phyloP scores from a whole-genome alignment of 768 basidiomycete genomes.

The Mycena sanguinolenta region DNA sequence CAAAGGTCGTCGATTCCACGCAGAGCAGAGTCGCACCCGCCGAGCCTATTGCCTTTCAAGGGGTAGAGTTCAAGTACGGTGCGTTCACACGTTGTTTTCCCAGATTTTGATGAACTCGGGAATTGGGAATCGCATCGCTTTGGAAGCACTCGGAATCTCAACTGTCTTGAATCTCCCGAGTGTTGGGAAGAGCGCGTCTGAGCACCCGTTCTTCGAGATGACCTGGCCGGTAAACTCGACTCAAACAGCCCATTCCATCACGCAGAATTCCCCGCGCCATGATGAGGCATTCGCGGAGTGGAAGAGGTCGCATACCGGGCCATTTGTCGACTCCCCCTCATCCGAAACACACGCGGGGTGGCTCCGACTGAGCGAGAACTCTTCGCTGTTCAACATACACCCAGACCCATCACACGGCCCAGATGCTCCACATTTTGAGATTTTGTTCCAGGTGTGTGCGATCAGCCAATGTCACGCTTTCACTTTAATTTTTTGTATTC shows the following conservation, averaged over 20 bases:
- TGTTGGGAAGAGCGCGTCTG: slow-evolving; percentile 33
- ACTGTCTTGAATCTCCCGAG: too few relatives aligned
- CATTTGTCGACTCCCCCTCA: slow-evolving; percentile 25
- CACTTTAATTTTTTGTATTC: too few relatives aligned
- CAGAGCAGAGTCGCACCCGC: slow-evolving; percentile 10
- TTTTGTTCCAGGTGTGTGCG: too few relatives aligned
- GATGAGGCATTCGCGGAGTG: slow-evolving; percentile 36
- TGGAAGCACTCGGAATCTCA: too few relatives aligned
- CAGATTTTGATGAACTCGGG: too few relatives aligned
- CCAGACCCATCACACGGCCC: slow-evolving; percentile 54
- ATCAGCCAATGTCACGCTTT: too few relatives aligned
- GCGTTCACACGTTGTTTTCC: too few relatives aligned
- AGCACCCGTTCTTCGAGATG: neutral
- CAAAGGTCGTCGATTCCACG: slow-evolving; percentile 12
- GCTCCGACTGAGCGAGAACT: slow-evolving; percentile 43
- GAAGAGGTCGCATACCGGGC: slow-evolving; percentile 37
- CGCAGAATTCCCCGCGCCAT: slow-evolving; percentile 27
- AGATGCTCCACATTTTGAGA: slow-evolving; percentile 4
- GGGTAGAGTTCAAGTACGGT: too few relatives aligned
- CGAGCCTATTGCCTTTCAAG: slow-evolving; percentile 32
- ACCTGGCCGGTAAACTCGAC: slow-evolving; percentile 27
- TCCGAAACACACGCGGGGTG: slow-evolving; percentile 40
- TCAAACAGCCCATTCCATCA: slow-evolving; percentile 34
- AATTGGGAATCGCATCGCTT: too few relatives aligned
- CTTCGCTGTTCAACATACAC: slow-evolving; percentile 45